Conservation (phyloP, 2,329 filamentous ascomycete species). For the Teratosphaeria gauchensis region DNA sequence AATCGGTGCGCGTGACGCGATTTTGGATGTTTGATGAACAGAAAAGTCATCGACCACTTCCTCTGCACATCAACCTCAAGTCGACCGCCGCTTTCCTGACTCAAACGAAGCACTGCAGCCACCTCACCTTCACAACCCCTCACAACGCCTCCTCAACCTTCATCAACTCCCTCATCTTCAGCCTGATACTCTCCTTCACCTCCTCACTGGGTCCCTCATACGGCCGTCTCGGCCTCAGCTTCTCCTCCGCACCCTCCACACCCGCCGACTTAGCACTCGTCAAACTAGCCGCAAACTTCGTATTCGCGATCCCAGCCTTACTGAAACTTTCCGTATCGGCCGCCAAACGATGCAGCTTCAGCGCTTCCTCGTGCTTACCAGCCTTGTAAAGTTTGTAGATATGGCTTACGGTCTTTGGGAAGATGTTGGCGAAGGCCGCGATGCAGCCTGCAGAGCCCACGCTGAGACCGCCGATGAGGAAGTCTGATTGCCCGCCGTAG, state of each 20-base stretch:
- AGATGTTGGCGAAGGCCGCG: constrained; percentile 47
- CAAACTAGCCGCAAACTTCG: constrained; percentile 54
- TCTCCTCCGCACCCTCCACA: constrained; percentile 49
- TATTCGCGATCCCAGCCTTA: constrained; percentile 54
- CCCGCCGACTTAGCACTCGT: constrained; percentile 51
- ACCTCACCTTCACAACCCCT: not conserved
- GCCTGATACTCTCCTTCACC: constrained; percentile 34
- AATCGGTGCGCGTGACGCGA: too few relatives aligned
- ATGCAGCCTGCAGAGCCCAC: constrained; percentile 48
- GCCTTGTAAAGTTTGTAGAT: constrained; percentile 50
- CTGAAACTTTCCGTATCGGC: constrained; percentile 54
- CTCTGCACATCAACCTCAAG: too few relatives aligned
- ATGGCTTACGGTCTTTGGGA: constrained; percentile 42
- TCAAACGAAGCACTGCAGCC: not conserved
- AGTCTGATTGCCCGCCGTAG: constrained; percentile 65
- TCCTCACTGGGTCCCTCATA: constrained; percentile 42
- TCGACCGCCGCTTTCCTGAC: too few relatives aligned
- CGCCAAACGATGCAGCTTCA: constrained; percentile 48
- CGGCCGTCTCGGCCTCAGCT: constrained; percentile 51
- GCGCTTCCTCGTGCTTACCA: constrained; percentile 46
- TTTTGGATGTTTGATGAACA: too few relatives aligned
- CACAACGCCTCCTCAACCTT: constrained; percentile 29
- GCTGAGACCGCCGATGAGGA: constrained; percentile 48
- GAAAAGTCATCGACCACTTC: too few relatives aligned
- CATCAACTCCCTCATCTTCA: constrained; percentile 33